These are phyloP conservation scores for Claviceps sp. DNA, from an alignment of 2,329 filamentous ascomycete genomes.

Conservation along the genomic window DNA sequence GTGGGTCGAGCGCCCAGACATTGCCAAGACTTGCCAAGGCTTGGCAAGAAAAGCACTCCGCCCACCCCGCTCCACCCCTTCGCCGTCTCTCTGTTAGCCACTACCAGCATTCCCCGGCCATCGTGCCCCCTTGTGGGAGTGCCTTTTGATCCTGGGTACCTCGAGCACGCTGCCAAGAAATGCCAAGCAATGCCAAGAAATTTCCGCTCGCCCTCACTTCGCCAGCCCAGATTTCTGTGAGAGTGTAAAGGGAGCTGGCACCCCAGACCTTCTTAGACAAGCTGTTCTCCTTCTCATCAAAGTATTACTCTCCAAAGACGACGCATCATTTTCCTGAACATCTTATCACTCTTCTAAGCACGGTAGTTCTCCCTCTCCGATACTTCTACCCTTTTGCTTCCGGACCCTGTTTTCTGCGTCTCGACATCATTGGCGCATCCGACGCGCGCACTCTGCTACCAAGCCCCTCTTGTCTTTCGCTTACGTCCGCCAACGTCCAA, in stretches of 20 bases:
- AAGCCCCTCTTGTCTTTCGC: neutral
- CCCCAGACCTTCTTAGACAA: constrained; percentile 11
- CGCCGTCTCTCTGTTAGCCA: constrained; percentile 7
- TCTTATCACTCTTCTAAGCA: neutral
- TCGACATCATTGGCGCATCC: neutral
- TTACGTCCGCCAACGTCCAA: neutral
- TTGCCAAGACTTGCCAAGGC: constrained; percentile 25
- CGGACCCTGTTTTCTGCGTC: neutral
- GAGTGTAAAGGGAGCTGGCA: constrained; percentile 24
- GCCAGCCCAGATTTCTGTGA: constrained; percentile 19
- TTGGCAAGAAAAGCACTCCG: constrained; percentile 20
- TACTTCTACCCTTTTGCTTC: neutral
- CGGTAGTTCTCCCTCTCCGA: neutral
- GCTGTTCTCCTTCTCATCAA: neutral
- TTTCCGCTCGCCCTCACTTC: constrained; percentile 24
- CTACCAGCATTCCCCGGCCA: neutral
- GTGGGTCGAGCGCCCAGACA: constrained; percentile 23
- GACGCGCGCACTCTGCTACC: neutral
- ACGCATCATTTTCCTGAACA: neutral
- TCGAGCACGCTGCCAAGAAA: constrained; percentile 14
- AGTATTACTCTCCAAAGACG: constrained; percentile 5
- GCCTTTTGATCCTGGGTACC: constrained; percentile 10
- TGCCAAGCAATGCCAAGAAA: constrained; percentile 17
- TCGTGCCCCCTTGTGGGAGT: neutral
- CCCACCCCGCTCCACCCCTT: constrained; percentile 7